phyloP scores from a whole-genome alignment of 495 filamentous ascomycete genomes.

The Aspergillus bridgeri region DNA sequence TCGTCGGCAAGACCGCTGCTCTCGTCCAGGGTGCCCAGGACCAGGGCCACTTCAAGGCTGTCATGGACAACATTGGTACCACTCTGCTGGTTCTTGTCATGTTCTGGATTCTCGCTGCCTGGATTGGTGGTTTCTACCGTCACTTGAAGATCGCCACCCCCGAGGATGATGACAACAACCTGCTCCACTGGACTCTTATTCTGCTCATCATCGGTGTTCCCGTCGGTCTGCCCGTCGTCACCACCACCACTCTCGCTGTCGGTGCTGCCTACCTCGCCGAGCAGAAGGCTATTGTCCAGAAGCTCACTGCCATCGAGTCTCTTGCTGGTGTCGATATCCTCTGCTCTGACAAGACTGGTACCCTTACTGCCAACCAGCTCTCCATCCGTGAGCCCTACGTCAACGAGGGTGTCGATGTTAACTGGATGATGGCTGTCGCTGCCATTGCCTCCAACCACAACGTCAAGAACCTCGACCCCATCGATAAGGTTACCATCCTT shows the following conservation, averaged over 20 bases:
- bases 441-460: constrained; percentile 74
- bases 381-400: constrained; percentile 73
- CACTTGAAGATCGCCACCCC: constrained; percentile 65
- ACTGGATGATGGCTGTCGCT: constrained; percentile 78
- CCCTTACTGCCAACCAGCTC: constrained; percentile 70
- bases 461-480: constrained; percentile 72
- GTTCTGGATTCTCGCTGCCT: constrained; percentile 66
- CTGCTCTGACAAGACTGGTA: constrained; percentile 79
- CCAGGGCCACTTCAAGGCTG: constrained; percentile 75
- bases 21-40: constrained; percentile 69
- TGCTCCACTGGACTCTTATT: constrained; percentile 66
- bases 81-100: constrained; percentile 67
- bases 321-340: constrained; percentile 74
- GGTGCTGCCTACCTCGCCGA: constrained; percentile 71
- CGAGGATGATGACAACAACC: constrained; percentile 44
- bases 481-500: constrained; percentile 73
- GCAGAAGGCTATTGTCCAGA: constrained; percentile 74
- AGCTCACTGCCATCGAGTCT: constrained; percentile 72
- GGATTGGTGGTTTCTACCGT: constrained; percentile 76
- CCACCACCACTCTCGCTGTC: constrained; percentile 71
- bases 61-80: constrained; percentile 81
- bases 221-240: constrained; percentile 72
- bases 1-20: constrained; percentile 69
- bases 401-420: constrained; percentile 69
- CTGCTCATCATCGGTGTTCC: constrained; percentile 71